Evolutionary conservation across 106 monocot genomes (phyloP).

Genomic region (Allium fistulosum): DNA sequence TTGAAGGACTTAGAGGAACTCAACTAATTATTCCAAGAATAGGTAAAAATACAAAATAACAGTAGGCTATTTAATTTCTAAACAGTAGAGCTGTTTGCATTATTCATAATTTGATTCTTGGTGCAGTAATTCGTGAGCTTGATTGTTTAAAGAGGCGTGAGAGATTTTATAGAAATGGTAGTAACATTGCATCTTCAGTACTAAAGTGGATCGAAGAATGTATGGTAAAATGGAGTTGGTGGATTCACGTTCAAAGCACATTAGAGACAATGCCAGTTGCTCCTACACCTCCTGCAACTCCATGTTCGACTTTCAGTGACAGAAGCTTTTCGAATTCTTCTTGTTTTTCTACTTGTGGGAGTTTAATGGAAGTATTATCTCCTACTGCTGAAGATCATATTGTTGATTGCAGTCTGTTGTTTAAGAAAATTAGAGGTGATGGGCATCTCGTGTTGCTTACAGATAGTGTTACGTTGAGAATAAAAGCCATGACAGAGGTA

Average conservation of each 20-base stretch:
- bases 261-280: slow-evolving; percentile 45
- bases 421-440: slow-evolving; percentile 37
- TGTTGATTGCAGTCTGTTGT: slow-evolving; percentile 65
- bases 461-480: slow-evolving; percentile 54
- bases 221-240: slow-evolving; percentile 73
- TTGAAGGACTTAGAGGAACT: slow-evolving; percentile 83
- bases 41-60: slow-evolving; percentile 31
- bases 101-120: too few species aligned
- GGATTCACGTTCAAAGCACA: slow-evolving; percentile 94
- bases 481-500: slow-evolving; percentile 99
- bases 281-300: slow-evolving; percentile 44
- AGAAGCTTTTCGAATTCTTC: slow-evolving; percentile 9
- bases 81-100: too few species aligned
- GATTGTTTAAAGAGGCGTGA: slow-evolving; percentile 29
- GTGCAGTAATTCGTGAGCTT: slow-evolving; percentile 30
- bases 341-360: slow-evolving; percentile 22
- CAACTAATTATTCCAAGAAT: slow-evolving; percentile 79
- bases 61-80: too few species aligned
- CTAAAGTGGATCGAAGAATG: slow-evolving; percentile 84
- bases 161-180: slow-evolving; percentile 14
- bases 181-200: slow-evolving; percentile 39
- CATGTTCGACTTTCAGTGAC: slow-evolving; percentile 11
- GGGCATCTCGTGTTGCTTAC: slow-evolving; percentile 59
- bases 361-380: slow-evolving; percentile 60
- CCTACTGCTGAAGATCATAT: slow-evolving; percentile 89